A percentile compares a stretch with the other conserved stretches of the same genome.
Evolutionary conservation across 2,329 filamentous ascomycete species (phyloP).

Genomic region (Hymenoscyphus fraxineus): DNA sequence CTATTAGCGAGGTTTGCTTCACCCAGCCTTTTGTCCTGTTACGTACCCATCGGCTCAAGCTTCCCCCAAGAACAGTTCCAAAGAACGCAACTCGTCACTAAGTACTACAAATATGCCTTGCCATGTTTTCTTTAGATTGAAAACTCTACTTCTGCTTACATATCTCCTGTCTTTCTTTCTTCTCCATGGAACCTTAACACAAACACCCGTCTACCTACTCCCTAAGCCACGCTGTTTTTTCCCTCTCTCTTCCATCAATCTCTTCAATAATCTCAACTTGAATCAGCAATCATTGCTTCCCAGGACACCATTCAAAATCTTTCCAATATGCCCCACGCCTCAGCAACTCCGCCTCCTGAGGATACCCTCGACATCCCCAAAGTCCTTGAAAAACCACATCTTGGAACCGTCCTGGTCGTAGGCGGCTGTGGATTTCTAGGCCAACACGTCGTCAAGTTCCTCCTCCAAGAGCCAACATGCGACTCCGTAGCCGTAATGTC

Average conservation of each 20-base stretch:
- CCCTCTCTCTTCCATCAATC: background rate
- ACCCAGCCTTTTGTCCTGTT: background rate
- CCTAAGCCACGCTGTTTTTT: background rate
- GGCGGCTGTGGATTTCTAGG: conserved; percentile 51
- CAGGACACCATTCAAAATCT: background rate
- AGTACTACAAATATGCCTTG: background rate
- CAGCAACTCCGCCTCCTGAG: background rate
- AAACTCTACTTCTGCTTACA: background rate
- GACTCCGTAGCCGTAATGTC: conserved; percentile 45
- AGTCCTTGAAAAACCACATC: conserved; percentile 2
- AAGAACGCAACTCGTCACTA: background rate
- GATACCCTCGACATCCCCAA: background rate
- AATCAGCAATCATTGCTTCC: background rate
- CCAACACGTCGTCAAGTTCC: conserved; percentile 46
- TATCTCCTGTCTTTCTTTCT: background rate
- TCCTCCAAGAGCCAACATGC: conserved; percentile 39
- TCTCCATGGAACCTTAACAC: background rate
- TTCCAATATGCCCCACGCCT: background rate
- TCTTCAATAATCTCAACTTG: background rate
- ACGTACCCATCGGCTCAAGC: background rate
- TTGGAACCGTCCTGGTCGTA: conserved; percentile 37
- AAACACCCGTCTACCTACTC: background rate
- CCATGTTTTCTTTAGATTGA: background rate
- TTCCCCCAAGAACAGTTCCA: background rate
- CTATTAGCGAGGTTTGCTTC: background rate